Evolutionary conservation across 345 rosid species (phyloP).

Genomic region (Eucalyptus brandiana): DNA sequence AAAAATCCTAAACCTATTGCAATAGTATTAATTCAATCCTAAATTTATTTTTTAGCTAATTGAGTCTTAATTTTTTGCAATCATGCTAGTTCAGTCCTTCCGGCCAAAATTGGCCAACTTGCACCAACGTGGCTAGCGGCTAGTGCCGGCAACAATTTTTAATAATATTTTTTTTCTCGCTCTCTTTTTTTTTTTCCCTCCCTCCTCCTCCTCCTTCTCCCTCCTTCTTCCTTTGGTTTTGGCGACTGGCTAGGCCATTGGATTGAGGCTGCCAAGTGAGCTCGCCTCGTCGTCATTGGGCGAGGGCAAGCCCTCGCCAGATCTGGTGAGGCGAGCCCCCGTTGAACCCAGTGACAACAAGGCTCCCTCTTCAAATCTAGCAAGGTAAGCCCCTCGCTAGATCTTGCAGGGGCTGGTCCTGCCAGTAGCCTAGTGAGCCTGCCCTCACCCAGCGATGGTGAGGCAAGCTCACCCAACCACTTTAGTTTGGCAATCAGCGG

Average conservation of each 20-base stretch:
- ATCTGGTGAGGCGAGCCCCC: no score
- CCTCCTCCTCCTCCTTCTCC: no score
- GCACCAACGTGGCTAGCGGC: fast-evolving
- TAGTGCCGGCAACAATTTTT: fast-evolving
- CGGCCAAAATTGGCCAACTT: fast-evolving
- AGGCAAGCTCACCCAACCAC: fast-evolving
- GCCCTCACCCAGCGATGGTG: fast-evolving
- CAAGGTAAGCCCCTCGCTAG: fast-evolving
- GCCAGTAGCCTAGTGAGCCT: fast-evolving
- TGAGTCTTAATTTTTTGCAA: no score
- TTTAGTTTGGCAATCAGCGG: fast-evolving
- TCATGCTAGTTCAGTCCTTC: fast-evolving
- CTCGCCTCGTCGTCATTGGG: no score
- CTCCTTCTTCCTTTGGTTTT: no score
- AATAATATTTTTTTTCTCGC: no score
- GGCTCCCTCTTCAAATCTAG: fast-evolving
- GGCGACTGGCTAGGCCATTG: fast-evolving
- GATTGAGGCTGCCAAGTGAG: no score
- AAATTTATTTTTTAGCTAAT: no score
- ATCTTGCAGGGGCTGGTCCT: fast-evolving
- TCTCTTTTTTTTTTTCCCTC: no score
- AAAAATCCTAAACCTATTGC: fast-evolving
- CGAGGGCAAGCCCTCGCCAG: no score
- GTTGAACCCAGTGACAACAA: fast-evolving
- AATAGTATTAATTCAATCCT: no score